These are phyloP conservation scores for Megacollybia marginata DNA, from an alignment of 768 basidiomycete species.

Conservation along the genomic window DNA sequence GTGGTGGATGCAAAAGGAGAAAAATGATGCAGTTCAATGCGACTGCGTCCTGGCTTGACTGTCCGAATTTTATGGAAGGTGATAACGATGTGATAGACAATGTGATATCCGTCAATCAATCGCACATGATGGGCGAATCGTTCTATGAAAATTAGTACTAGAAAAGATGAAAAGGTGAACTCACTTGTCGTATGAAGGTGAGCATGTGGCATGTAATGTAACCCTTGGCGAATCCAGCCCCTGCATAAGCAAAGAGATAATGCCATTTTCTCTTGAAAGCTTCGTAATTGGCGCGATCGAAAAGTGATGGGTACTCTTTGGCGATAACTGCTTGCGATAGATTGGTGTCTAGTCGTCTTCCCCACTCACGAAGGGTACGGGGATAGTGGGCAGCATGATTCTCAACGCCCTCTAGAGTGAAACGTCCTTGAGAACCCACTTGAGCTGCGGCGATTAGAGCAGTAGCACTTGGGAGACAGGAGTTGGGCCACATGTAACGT, in stretches of 20 bases:
- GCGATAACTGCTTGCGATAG: slow-evolving; percentile 49
- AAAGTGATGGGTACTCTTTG: slow-evolving; percentile 53
- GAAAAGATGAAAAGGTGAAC: slow-evolving; percentile 15
- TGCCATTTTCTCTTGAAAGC: slow-evolving; percentile 80
- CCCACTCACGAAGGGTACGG: slow-evolving; percentile 90
- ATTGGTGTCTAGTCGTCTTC: slow-evolving; percentile 63
- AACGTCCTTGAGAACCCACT: slow-evolving; percentile 60
- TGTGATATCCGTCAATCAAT: slow-evolving; percentile 21
- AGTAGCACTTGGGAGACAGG: slow-evolving; percentile 81
- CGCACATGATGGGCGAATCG: slow-evolving; percentile 42
- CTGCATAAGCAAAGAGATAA: slow-evolving; percentile 78
- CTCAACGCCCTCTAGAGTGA: slow-evolving; percentile 79
- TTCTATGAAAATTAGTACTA: slow-evolving; percentile 25
- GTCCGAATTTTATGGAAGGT: neutral
- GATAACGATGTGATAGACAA: neutral
- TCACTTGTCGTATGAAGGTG: slow-evolving; percentile 59
- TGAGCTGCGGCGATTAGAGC: slow-evolving; percentile 71
- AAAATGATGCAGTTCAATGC: neutral
- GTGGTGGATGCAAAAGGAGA: neutral
- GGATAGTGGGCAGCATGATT: slow-evolving; percentile 87
- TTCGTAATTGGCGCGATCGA: slow-evolving; percentile 49
- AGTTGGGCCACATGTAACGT: slow-evolving; percentile 85
- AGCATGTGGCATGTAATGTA: slow-evolving; percentile 83
- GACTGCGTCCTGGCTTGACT: neutral
- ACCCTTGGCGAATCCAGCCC: slow-evolving; percentile 71